These are phyloP conservation scores for Wickerhamomyces strasburgensis DNA, from an alignment of 805 yeast species.

Conservation along the genomic window DNA sequence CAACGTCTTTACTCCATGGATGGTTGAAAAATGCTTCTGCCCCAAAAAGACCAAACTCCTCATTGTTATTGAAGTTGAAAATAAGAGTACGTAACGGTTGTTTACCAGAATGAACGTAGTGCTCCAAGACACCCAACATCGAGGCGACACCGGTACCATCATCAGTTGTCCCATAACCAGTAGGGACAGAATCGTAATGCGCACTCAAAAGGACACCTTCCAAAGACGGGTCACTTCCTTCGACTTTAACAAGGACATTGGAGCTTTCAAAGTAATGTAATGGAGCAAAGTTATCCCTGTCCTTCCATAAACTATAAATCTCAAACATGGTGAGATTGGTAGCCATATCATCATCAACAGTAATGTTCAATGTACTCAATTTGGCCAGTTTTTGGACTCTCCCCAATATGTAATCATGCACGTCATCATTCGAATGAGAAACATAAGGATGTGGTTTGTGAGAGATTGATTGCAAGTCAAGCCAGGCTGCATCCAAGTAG, in stretches of 20 bases:
- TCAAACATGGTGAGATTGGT: conserved; percentile 39
- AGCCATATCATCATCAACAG: conserved; percentile 34
- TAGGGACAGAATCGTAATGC: conserved; percentile 86
- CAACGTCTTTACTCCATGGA: conserved; percentile 60
- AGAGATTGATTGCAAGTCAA: conserved; percentile 66
- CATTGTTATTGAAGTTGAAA: conserved; percentile 85
- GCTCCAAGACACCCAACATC: conserved; percentile 61
- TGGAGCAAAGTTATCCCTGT: conserved; percentile 31
- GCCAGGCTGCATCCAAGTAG: conserved; percentile 50
- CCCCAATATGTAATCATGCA: conserved; percentile 58
- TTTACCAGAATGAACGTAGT: conserved; percentile 32
- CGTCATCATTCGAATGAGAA: conserved; percentile 69
- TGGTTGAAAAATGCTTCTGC: conserved; percentile 70
- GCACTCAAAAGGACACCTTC: conserved; percentile 76
- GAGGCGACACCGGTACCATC: conserved; percentile 89
- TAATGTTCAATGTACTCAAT: conserved; percentile 21
- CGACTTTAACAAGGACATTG: conserved; percentile 70
- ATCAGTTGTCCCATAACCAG: conserved; percentile 84
- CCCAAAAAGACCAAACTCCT: conserved; percentile 83
- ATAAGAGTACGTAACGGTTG: conserved; percentile 70
- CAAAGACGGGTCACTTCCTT: conserved; percentile 53
- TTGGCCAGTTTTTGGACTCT: conserved; percentile 36
- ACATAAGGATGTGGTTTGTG: conserved; percentile 70
- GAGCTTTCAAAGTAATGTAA: conserved; percentile 78
- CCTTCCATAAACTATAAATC: conserved; percentile 45